phyloP scores from a whole-genome alignment of 2,329 filamentous ascomycete genomes.

The Bipolaris bicolor region DNA sequence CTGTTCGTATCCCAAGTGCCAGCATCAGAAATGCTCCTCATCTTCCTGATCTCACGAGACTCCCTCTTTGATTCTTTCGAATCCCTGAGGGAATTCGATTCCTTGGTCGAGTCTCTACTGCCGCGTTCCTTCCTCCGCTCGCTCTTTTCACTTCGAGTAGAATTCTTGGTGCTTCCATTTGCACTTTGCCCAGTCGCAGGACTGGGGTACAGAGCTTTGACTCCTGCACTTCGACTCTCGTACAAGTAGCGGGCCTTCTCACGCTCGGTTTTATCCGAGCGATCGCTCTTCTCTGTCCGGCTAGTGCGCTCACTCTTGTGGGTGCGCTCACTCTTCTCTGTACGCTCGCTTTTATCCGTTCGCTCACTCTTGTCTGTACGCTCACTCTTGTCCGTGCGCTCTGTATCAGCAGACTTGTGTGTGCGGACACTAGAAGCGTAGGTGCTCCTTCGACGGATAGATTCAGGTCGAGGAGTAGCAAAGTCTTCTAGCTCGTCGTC shows the following conservation, averaged over 20 bases:
- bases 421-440: constrained; percentile 37
- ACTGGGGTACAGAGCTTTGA: constrained; percentile 48
- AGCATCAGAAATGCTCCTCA: constrained; percentile 26
- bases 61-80: constrained; percentile 14
- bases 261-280: constrained; percentile 27
- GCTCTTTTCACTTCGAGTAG: constrained; percentile 24
- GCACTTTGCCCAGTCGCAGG: constrained; percentile 18
- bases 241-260: constrained; percentile 42
- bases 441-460: constrained; percentile 37
- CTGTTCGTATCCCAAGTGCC: constrained; percentile 39
- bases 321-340: constrained; percentile 23
- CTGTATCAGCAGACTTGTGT: constrained; percentile 28
- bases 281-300: constrained; percentile 26
- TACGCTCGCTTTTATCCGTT: constrained; percentile 27
- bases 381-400: constrained; percentile 28
- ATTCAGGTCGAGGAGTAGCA: constrained; percentile 26
- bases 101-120: constrained; percentile 26
- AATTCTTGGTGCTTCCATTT: constrained; percentile 25
- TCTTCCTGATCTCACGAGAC: constrained; percentile 12
- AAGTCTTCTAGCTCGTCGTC: constrained; percentile 33
- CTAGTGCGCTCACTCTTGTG: constrained; percentile 25
- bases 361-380: constrained; percentile 20
- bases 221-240: constrained; percentile 46
- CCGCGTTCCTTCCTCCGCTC: constrained; percentile 26
- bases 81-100: constrained; percentile 16